Conservation (phyloP, 2,329 filamentous ascomycete species). For the Fragosphaeria purpurea region DNA sequence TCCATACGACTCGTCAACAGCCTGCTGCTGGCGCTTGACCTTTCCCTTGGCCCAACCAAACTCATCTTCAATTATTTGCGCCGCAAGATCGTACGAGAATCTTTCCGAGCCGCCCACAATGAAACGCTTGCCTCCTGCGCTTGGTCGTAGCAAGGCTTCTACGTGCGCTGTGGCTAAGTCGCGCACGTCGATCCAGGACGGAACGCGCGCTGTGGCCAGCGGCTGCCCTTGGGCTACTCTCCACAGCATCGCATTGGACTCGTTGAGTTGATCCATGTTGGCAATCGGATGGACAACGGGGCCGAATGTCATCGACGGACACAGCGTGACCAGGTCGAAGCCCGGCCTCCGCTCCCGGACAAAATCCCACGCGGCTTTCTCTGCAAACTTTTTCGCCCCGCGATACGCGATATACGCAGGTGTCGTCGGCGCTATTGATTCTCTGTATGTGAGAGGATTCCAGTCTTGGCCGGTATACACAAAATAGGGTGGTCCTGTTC, state of each 20-base stretch:
- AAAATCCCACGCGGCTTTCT: slow-evolving; percentile 44
- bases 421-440: slow-evolving; percentile 29
- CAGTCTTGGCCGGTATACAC: slow-evolving; percentile 37
- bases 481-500: slow-evolving; percentile 14
- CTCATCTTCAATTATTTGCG: slow-evolving; percentile 29
- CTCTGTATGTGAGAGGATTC: slow-evolving; percentile 41
- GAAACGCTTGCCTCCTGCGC: slow-evolving; percentile 17
- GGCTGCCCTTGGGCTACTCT: slow-evolving; percentile 2
- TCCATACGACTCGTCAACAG: slow-evolving; percentile 5
- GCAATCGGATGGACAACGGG: slow-evolving; percentile 3
- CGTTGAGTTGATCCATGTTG: slow-evolving; percentile 4
- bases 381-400: slow-evolving; percentile 44
- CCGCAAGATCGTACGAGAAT: slow-evolving; percentile 37
- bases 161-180: slow-evolving; percentile 9
- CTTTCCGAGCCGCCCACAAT: slow-evolving; percentile 26
- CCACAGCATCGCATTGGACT: slow-evolving; percentile 9
- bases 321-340: slow-evolving; percentile 34
- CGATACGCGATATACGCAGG: slow-evolving; percentile 34
- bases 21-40: slow-evolving; percentile 3
- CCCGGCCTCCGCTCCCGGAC: slow-evolving; percentile 27
- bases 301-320: slow-evolving; percentile 9
- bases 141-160: slow-evolving; percentile 5
- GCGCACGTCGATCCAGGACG: slow-evolving; percentile 11
- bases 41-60: slow-evolving; percentile 27
- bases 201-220: slow-evolving; percentile 4